These are phyloP conservation scores for Lanmaoa rubissima DNA, from an alignment of 768 basidiomycete genomes.

Conservation along the genomic window DNA sequence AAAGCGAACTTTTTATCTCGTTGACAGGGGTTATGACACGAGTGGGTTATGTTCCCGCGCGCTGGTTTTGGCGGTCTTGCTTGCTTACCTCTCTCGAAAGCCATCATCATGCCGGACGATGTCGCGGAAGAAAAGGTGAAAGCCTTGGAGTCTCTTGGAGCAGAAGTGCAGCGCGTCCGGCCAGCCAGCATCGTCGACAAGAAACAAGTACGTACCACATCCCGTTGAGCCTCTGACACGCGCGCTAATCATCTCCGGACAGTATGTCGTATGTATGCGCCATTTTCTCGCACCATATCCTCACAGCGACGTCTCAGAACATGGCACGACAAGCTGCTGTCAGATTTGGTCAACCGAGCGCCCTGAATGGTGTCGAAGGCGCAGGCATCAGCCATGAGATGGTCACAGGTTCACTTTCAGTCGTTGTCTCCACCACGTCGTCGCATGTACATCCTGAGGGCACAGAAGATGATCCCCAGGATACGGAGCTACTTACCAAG, in stretches of 20 bases:
- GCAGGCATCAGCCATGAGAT: slow-evolving; percentile 33
- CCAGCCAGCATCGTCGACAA: slow-evolving; percentile 96
- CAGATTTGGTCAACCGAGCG: slow-evolving; percentile 57
- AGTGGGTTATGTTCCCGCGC: slow-evolving; percentile 43
- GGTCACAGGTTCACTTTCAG: slow-evolving; percentile 44
- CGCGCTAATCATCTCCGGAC: slow-evolving; percentile 3
- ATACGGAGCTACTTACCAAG: slow-evolving; percentile 44
- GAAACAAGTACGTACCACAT: slow-evolving; percentile 63
- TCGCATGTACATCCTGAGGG: slow-evolving; percentile 37
- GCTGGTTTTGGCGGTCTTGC: background rate
- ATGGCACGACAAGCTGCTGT: slow-evolving; percentile 78
- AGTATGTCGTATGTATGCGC: slow-evolving; percentile 62
- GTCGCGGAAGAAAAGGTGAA: slow-evolving; percentile 90
- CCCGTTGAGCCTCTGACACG: background rate
- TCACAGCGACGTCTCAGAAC: slow-evolving; percentile 52
- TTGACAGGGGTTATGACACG: slow-evolving; percentile 76
- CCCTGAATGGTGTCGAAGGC: slow-evolving; percentile 11
- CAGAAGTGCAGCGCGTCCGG: slow-evolving; percentile 85
- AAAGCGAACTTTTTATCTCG: background rate
- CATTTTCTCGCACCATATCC: background rate
- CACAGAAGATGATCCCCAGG: slow-evolving; percentile 32
- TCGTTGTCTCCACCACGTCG: slow-evolving; percentile 54
- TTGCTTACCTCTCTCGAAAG: slow-evolving; percentile 35
- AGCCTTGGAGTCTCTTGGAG: slow-evolving; percentile 79
- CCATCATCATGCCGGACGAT: slow-evolving; percentile 89